These are phyloP conservation scores for Apiospora kogelbergensis DNA, from an alignment of 2,329 filamentous ascomycete genomes.

Conservation along the genomic window DNA sequence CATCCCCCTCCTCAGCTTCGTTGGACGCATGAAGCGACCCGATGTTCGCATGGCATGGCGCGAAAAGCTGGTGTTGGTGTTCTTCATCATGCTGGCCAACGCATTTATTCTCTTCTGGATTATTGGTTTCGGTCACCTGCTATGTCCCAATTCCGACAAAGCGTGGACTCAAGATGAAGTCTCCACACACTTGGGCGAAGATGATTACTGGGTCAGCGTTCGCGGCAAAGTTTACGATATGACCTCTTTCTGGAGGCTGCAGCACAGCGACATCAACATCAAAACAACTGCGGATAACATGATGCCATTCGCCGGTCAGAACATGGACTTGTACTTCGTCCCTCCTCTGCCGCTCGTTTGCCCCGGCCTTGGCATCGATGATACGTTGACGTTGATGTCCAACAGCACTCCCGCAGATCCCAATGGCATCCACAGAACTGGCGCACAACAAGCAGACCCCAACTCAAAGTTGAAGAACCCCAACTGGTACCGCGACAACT, in stretches of 20 bases:
- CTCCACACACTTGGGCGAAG: conserved; percentile 63
- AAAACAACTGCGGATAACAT: conserved; percentile 65
- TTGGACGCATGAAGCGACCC: conserved; percentile 95
- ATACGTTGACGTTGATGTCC: conserved; percentile 50
- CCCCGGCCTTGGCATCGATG: conserved; percentile 65
- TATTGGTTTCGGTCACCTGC: conserved; percentile 75
- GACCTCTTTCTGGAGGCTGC: conserved; percentile 77
- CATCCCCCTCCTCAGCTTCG: conserved; percentile 73
- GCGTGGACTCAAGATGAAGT: conserved; percentile 78
- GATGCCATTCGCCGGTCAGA: conserved; percentile 73
- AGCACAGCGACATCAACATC: conserved; percentile 75
- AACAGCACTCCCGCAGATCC: conserved; percentile 63
- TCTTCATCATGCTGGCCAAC: conserved; percentile 81
- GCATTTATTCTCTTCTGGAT: conserved; percentile 88
- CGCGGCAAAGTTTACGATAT: conserved; percentile 91
- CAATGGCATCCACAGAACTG: conserved; percentile 69
- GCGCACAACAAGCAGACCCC: conserved; percentile 55
- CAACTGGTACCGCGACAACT: conserved; percentile 76
- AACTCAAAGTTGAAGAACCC: conserved; percentile 58
- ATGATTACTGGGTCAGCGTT: conserved; percentile 85
- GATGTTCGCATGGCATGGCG: conserved; percentile 97
- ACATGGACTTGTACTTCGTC: conserved; percentile 83
- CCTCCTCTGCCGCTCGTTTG: conserved; percentile 77
- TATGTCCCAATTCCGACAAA: conserved; percentile 91
- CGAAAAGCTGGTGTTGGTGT: conserved; percentile 84